phyloP scores from a whole-genome alignment of 352 stramenopile genomes.

The Blastocystis sp. region DNA sequence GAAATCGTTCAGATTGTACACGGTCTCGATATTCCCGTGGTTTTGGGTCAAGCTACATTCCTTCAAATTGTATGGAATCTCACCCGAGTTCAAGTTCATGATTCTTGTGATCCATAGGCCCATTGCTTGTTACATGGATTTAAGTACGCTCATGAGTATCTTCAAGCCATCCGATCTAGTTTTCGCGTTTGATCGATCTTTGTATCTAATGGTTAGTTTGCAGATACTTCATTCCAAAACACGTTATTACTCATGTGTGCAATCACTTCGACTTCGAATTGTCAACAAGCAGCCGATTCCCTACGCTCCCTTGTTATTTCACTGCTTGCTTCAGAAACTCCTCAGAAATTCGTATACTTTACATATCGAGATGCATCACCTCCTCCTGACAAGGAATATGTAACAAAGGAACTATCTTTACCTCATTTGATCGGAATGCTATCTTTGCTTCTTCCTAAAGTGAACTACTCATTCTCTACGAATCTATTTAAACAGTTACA shows the following conservation, averaged over 20 bases:
- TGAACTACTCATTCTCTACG: conserved; percentile 31
- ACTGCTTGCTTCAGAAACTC: neutral
- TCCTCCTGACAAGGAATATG: neutral
- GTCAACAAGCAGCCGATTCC: neutral
- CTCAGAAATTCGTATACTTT: neutral
- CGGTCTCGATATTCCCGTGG: neutral
- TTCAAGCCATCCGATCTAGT: neutral
- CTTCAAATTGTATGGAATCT: conserved; percentile 10
- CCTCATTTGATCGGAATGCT: neutral
- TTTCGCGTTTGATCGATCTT: neutral
- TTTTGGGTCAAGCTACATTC: conserved; percentile 9
- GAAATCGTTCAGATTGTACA: neutral
- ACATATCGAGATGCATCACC: neutral
- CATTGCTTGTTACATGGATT: conserved; percentile 19
- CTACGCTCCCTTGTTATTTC: neutral
- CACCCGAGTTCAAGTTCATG: neutral
- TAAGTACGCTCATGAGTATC: neutral
- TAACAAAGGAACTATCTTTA: neutral
- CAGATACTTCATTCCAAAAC: conserved; percentile 1
- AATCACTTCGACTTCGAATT: neutral
- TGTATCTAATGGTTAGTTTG: neutral
- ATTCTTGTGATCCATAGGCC: neutral
- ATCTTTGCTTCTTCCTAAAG: conserved; percentile 21
- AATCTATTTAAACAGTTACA: conserved; percentile 59
- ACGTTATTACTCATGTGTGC: conserved; percentile 32